phyloP scores from a whole-genome alignment of 2,329 filamentous ascomycete species.

The Pseudogymnoascus sp. region DNA sequence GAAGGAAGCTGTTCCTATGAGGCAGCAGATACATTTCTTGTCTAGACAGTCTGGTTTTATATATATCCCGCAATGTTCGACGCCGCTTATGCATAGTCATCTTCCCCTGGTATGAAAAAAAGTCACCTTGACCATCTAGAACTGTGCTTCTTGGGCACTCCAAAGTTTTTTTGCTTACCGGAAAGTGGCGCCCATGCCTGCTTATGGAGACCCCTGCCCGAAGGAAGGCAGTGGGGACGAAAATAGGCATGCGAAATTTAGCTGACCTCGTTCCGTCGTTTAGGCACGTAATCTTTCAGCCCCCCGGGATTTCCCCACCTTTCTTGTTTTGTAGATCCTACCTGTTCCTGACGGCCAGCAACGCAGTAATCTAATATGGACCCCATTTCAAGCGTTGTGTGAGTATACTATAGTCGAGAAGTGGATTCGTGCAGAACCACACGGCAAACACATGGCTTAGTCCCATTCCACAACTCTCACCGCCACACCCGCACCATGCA shows the following conservation, averaged over 20 bases:
- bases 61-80: neutral
- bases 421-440: neutral
- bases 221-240: neutral
- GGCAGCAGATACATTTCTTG: neutral
- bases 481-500: neutral
- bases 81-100: neutral
- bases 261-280: neutral
- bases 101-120: neutral
- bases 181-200: neutral
- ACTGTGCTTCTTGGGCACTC: neutral
- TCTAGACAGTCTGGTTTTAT: neutral
- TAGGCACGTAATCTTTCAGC: neutral
- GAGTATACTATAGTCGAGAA: neutral
- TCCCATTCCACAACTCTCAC: neutral
- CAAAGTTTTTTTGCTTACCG: neutral
- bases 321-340: neutral
- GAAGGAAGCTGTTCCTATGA: neutral
- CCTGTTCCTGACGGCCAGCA: neutral
- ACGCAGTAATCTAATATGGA: neutral
- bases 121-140: neutral
- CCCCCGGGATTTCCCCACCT: neutral
- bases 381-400: too few species aligned
- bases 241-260: too few species aligned
- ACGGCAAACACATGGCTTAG: neutral
- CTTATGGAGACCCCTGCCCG: neutral